Evolutionary conservation across 164 flowering plant species (phyloP).

Genomic region (Berberis thunbergii): DNA sequence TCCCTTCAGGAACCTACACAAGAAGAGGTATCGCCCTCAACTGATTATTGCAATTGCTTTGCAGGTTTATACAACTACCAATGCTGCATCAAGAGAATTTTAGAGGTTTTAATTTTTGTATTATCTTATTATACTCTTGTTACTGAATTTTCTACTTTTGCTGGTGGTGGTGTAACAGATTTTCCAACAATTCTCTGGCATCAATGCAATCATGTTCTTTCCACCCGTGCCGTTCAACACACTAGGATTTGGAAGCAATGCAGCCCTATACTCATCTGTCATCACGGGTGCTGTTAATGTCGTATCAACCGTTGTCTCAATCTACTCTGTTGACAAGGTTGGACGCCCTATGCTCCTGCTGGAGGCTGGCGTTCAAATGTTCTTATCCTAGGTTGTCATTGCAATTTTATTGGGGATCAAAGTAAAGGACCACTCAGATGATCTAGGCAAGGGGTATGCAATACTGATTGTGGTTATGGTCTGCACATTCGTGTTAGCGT

Average conservation of each 20-base stretch:
- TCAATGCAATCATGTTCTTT: not conserved
- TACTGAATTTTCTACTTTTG: too few species aligned
- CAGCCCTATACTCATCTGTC: not conserved
- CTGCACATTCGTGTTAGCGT: not conserved
- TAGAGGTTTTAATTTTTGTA: too few species aligned
- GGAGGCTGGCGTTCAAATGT: not conserved
- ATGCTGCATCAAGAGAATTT: too few species aligned
- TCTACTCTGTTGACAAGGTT: not conserved
- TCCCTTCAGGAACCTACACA: constrained; percentile 73
- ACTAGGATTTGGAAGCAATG: not conserved
- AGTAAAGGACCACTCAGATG: not conserved
- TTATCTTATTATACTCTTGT: too few species aligned
- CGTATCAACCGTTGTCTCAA: not conserved
- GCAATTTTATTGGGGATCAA: not conserved
- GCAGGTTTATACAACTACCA: constrained; percentile 34
- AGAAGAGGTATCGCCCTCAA: constrained; percentile 62
- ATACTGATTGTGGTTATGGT: not conserved
- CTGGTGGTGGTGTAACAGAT: not conserved
- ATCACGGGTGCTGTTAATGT: not conserved
- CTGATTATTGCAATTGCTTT: constrained; percentile 36
- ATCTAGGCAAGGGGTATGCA: not conserved
- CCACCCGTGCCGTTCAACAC: constrained; percentile 1
- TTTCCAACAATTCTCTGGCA: not conserved
- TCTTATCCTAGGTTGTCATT: not conserved
- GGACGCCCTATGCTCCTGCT: not conserved